Evolutionary conservation across 768 basidiomycete species (phyloP).

Genomic region (Fomitopsis pulvina): DNA sequence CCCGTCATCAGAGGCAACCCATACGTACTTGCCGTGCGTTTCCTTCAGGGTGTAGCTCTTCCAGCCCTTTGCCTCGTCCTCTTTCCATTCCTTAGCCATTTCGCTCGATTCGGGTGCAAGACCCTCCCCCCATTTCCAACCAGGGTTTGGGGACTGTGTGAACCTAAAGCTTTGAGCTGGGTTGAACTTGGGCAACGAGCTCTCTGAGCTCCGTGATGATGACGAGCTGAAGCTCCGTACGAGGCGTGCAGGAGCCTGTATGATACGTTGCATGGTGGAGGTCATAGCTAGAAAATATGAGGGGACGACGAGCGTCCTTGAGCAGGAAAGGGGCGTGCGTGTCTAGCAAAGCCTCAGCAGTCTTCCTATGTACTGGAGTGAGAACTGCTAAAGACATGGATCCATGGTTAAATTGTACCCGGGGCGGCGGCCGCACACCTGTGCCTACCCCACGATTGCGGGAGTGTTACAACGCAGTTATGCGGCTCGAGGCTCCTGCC

Average conservation of each 20-base stretch:
- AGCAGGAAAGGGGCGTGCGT: background rate
- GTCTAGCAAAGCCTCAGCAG: background rate
- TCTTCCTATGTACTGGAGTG: background rate
- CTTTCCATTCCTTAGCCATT: slow-evolving; percentile 22
- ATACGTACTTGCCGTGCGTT: slow-evolving; percentile 2
- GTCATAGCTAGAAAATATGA: background rate
- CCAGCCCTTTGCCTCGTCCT: slow-evolving; percentile 29
- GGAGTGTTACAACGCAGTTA: background rate
- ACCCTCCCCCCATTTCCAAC: slow-evolving; percentile 39
- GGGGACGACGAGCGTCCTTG: background rate
- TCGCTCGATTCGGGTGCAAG: slow-evolving; percentile 15
- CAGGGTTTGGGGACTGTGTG: slow-evolving; percentile 32
- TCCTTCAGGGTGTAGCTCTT: slow-evolving; percentile 30
- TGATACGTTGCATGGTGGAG: slow-evolving; percentile 1
- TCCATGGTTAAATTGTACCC: background rate
- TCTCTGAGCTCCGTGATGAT: background rate
- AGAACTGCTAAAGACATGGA: background rate
- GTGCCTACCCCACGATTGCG: background rate
- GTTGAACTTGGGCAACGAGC: slow-evolving; percentile 8
- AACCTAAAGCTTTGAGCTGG: slow-evolving; percentile 24
- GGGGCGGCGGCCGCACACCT: background rate
- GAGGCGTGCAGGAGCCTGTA: slow-evolving; percentile 1
- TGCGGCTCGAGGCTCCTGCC: background rate
- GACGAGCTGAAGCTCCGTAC: background rate
- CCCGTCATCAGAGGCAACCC: slow-evolving; percentile 1